These are phyloP conservation scores for Syzygium malaccense DNA, from an alignment of 441 rosid species.

Conservation along the genomic window DNA sequence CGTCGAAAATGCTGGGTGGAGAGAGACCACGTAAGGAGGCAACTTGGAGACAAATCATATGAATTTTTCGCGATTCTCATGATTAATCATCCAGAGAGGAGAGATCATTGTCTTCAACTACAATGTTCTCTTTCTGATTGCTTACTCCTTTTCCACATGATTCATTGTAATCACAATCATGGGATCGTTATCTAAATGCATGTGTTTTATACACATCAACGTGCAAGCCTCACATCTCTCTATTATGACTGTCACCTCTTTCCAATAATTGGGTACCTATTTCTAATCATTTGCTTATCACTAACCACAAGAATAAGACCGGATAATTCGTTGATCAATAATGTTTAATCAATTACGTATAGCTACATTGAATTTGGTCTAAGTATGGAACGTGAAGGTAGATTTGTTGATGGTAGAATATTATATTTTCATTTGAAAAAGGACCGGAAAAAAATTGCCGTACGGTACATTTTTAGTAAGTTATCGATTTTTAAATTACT, in stretches of 20 bases:
- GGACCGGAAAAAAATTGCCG: not conserved
- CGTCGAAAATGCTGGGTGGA: not conserved
- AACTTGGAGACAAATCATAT: not conserved
- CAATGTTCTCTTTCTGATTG: not conserved
- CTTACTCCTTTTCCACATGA: not conserved
- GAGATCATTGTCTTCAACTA: not conserved
- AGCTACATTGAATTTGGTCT: not conserved
- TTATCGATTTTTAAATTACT: not conserved
- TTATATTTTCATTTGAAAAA: not conserved
- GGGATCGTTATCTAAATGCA: not conserved
- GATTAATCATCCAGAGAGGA: not conserved
- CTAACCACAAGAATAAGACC: not conserved
- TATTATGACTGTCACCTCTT: not conserved
- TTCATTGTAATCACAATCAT: not conserved
- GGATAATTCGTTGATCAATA: not conserved
- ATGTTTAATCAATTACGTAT: not conserved
- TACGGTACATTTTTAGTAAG: not conserved
- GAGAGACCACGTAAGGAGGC: not conserved
- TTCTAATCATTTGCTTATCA: not conserved
- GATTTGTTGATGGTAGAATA: not conserved
- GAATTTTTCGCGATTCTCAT: not conserved
- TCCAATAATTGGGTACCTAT: not conserved
- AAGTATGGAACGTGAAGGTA: not conserved
- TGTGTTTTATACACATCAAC: not conserved
- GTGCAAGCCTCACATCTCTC: not conserved